Base-by-base conservation (phyloP, 179 eudicot genomes). In the Spergularia azorica region DNA sequence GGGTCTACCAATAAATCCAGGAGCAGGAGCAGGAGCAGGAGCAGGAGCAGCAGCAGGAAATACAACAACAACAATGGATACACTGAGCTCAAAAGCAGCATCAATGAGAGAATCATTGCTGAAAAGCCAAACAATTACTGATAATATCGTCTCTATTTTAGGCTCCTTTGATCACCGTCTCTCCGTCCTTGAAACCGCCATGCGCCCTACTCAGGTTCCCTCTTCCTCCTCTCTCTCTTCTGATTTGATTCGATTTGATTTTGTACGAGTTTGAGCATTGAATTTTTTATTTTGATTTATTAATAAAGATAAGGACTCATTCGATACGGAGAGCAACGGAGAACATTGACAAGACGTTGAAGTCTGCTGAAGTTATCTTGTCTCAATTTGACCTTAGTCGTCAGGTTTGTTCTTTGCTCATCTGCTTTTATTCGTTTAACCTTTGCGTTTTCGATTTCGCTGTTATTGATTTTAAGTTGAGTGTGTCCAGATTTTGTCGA, bases 161-260 rank as follows among this genome's bases (percentile, higher is more conserved):
- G 97, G 97, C 10, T 92, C 97, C 51, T 92, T 92, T 21, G 97
- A 92, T 52, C 94, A 90, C 63, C 94, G 97, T 8, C 90, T 92
- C 55, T 92, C 94, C n/a, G 81, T 92, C 55, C 92, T 92, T 11
- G 94, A 92, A 86, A 90, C 97, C 76, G 97, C 97, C 79, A 91
- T 91, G 97, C 91, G 97, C 13, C 97, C 97, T 4, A 91, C 97
- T 52, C 97, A 92, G 88, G 93, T 91, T 6, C 3, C 2, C 38
- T 5, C 51, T 46, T 50, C 61, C 52, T 11, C 92, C 39, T 32
- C 6, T 13, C 39, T 36, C 11, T 13, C 8, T 38, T 63, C 52
- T 70, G 71, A 46, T 71, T 76, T 67, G 68, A 20, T 43, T 67
- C 57, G 41, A 43, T 72, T 15, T 32, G n/a, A n/a, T 59, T 65